Conservation (phyloP, 23 red algal species). For the Agarophyton chilense region DNA sequence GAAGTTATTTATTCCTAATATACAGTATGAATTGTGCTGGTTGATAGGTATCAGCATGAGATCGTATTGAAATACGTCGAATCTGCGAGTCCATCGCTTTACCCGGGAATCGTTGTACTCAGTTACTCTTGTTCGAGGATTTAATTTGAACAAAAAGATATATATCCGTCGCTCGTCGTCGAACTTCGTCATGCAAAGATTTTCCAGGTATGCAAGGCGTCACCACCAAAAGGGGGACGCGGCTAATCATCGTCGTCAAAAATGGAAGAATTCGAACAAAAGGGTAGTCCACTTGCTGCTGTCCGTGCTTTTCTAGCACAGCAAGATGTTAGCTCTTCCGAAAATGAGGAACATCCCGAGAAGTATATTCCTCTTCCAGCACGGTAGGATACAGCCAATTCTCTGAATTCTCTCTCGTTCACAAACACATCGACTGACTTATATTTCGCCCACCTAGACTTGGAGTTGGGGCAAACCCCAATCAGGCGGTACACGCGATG, state of each 20-base stretch:
- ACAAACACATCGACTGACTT: not conserved
- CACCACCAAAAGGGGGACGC: too few species aligned
- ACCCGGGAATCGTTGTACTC: slow-evolving; percentile 88
- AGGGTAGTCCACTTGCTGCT: slow-evolving; percentile 24
- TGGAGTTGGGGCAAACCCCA: slow-evolving; percentile 46
- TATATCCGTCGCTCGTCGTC: too few species aligned
- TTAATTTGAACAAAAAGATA: slow-evolving; percentile 61
- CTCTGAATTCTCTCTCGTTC: not conserved
- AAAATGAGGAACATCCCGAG: slow-evolving; percentile 15
- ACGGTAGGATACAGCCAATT: slow-evolving; percentile 7
- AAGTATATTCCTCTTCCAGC: slow-evolving; percentile 17
- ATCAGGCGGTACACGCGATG: not conserved
- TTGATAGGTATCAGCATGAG: slow-evolving; percentile 92
- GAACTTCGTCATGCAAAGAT: too few species aligned
- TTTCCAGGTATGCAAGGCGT: too few species aligned
- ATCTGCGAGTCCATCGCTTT: slow-evolving; percentile 84
- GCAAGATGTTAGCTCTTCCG: slow-evolving; percentile 17
- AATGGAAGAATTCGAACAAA: slow-evolving; percentile 26
- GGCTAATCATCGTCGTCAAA: too few species aligned
- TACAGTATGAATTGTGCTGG: slow-evolving; percentile 86
- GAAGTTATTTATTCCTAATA: slow-evolving; percentile 81
- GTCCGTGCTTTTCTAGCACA: slow-evolving; percentile 34
- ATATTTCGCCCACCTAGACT: not conserved
- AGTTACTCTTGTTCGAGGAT: slow-evolving; percentile 16
- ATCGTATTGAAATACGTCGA: slow-evolving; percentile 83